Percentiles rank a stretch among this genome's conserved stretches.
phyloP scores from a whole-genome alignment of 2,329 filamentous ascomycete genomes.

The Fonsecaea erecta region DNA sequence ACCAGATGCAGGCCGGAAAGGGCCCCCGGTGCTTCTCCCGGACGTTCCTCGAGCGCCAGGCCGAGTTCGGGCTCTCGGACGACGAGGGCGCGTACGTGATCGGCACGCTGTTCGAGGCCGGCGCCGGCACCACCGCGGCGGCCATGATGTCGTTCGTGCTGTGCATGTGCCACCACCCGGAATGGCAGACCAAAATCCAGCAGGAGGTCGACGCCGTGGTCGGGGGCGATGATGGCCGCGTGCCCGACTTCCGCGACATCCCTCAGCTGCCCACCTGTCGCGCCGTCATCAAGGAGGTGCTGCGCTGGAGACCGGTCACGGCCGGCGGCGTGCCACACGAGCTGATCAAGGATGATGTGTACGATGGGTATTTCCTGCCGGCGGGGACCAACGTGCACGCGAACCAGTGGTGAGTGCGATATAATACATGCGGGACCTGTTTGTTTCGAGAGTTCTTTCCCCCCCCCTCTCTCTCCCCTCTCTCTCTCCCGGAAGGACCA shows the following conservation, averaged over 20 bases:
- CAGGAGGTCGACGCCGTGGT: conserved; percentile 46
- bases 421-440: too few relatives aligned
- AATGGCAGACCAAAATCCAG: conserved; percentile 37
- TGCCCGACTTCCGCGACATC: conserved; percentile 46
- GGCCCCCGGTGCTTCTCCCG: conserved; percentile 36
- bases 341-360: conserved; percentile 32
- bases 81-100: conserved; percentile 42
- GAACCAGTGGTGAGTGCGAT: conserved; percentile 44
- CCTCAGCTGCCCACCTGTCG: conserved; percentile 44
- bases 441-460: background rate
- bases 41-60: conserved; percentile 38
- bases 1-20: conserved; percentile 35
- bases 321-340: conserved; percentile 35
- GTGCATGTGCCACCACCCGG: conserved; percentile 39
- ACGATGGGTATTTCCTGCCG: conserved; percentile 51
- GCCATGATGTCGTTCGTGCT: conserved; percentile 42
- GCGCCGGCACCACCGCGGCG: conserved; percentile 41
- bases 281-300: conserved; percentile 49
- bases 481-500: too few relatives aligned
- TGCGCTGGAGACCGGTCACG: conserved; percentile 50
- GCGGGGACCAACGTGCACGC: conserved; percentile 52
- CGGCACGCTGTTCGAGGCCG: conserved; percentile 43
- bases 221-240: conserved; percentile 32
- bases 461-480: background rate
- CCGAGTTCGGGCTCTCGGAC: conserved; percentile 37